Base-by-base conservation (phyloP, 495 filamentous ascomycete genomes). In the Trichocladium antarcticum region DNA sequence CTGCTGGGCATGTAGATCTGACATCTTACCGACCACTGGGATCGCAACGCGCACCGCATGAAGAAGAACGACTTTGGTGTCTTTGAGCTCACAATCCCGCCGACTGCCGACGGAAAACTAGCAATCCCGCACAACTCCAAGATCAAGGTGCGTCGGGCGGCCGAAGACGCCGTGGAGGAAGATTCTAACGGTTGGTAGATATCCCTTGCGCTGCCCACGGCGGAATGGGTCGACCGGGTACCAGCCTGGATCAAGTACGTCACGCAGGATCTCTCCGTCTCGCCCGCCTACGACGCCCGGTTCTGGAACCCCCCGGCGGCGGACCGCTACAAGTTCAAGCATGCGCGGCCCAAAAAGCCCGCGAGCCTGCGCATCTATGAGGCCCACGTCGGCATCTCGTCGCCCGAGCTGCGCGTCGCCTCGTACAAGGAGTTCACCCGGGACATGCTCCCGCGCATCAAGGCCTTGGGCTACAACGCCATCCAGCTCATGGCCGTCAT, bases 401-500 rank as follows among this genome's bases (percentile, higher is more conserved):
- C 89, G 5, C 88, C 89, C 1, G 92, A 98, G 55, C 79, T 81
- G 40, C 79, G 75, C 49, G 86, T 98, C 28, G 76, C 90, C 15
- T 93, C 88, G 7, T 98, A 94, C 76, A 95, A 94, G 65, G 87
- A 98, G 67, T 98, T 98, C 68, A 97, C 93, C 14, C 75, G 80
- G 57, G 85, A 84, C 65, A 84, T 92, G 77, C 77, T 98, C 7
- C 88, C 89, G 8, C 81, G 90, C 51, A 96, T 98, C 69, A 81
- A 89, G 59, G 72, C 78, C 57, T 74, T 96, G 47, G 92, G 90
- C 46, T 98, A 98, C 70, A 96, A 98, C 69, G 84, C 89, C 35
- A 96, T 98, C 57, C 92, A 98, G 66, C 74, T 98, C 55, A 98
- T 98, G 92, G 92, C 92, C 35, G 76, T 98, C 57, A 97, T 97